These are phyloP conservation scores for Lindgomyces ingoldianus DNA, from an alignment of 495 filamentous ascomycete species.

Conservation along the genomic window DNA sequence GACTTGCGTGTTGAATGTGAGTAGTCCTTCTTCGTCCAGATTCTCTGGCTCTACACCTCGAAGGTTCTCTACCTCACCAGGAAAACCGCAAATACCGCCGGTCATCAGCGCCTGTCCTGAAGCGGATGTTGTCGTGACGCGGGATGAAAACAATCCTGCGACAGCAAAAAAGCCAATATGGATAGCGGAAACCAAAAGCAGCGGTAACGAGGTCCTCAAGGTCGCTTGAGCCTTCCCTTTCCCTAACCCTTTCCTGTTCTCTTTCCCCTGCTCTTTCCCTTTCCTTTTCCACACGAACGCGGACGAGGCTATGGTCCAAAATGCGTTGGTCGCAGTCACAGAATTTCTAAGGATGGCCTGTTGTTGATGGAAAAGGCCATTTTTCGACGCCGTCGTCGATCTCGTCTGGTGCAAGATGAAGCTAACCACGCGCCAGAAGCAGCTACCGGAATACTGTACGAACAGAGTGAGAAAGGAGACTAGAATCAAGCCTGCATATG, in stretches of 20 bases:
- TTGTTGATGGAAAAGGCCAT: constrained; percentile 33
- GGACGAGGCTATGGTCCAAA: constrained; percentile 12
- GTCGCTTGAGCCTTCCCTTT: no score
- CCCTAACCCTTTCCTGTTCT: no score
- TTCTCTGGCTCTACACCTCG: not conserved
- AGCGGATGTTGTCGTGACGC: constrained; percentile 9
- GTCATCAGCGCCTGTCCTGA: constrained; percentile 7
- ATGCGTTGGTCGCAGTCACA: constrained; percentile 15
- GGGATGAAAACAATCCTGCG: constrained; percentile 28
- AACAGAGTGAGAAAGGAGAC: constrained; percentile 36
- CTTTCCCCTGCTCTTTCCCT: no score
- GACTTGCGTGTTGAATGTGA: constrained; percentile 12
- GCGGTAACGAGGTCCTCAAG: constrained; percentile 6
- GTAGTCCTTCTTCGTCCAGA: constrained; percentile 1
- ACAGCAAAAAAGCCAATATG: constrained; percentile 29
- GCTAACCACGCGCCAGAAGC: constrained; percentile 31
- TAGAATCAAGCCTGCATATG: constrained; percentile 13
- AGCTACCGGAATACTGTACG: constrained; percentile 22
- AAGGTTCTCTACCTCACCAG: not conserved
- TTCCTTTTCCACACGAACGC: constrained; percentile 19
- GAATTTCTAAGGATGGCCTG: constrained; percentile 32
- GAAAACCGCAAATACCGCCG: constrained; percentile 14
- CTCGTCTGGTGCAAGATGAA: constrained; percentile 27
- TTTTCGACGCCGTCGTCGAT: constrained; percentile 14
- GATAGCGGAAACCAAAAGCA: constrained; percentile 8